These are phyloP conservation scores for Pichia gijzeniarum DNA, from an alignment of 805 yeast genomes.

Conservation along the genomic window DNA sequence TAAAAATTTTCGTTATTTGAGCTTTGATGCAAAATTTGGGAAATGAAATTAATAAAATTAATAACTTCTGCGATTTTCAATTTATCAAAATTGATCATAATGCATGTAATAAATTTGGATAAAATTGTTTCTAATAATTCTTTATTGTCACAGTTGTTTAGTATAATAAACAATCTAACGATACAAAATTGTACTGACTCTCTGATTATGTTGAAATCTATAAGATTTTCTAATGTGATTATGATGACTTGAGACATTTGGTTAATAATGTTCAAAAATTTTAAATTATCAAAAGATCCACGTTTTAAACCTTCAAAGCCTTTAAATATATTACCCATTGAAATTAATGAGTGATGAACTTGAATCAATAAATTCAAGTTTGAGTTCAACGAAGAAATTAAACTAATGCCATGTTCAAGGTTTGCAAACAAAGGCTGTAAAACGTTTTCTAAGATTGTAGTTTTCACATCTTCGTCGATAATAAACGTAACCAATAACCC, in stretches of 20 bases:
- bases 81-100: slow-evolving; percentile 51
- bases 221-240: slow-evolving; percentile 73
- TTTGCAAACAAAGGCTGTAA: slow-evolving; percentile 70
- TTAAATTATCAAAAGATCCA: slow-evolving; percentile 27
- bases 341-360: slow-evolving; percentile 81
- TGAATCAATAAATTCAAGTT: slow-evolving; percentile 51
- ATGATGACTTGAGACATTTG: slow-evolving; percentile 66
- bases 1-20: slow-evolving; percentile 50
- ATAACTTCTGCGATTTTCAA: slow-evolving; percentile 59
- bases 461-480: slow-evolving; percentile 38
- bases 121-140: slow-evolving; percentile 35
- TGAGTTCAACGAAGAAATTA: slow-evolving; percentile 22
- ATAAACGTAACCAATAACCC: slow-evolving; percentile 64
- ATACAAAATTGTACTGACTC: slow-evolving; percentile 84
- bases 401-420: slow-evolving; percentile 56
- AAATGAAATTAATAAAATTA: slow-evolving; percentile 79
- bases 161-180: slow-evolving; percentile 76
- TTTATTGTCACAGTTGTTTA: slow-evolving; percentile 38
- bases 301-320: slow-evolving; percentile 54
- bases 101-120: slow-evolving; percentile 63
- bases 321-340: slow-evolving; percentile 83
- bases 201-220: slow-evolving; percentile 61
- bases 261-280: slow-evolving; percentile 26
- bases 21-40: slow-evolving; percentile 80
- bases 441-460: slow-evolving; percentile 52